Percentiles rank a stretch among this genome's conserved stretches.
These are phyloP conservation scores for Cystobasidiaceae sp. DNA, from an alignment of 1,284 basidiomycete species.

Conservation along the genomic window DNA sequence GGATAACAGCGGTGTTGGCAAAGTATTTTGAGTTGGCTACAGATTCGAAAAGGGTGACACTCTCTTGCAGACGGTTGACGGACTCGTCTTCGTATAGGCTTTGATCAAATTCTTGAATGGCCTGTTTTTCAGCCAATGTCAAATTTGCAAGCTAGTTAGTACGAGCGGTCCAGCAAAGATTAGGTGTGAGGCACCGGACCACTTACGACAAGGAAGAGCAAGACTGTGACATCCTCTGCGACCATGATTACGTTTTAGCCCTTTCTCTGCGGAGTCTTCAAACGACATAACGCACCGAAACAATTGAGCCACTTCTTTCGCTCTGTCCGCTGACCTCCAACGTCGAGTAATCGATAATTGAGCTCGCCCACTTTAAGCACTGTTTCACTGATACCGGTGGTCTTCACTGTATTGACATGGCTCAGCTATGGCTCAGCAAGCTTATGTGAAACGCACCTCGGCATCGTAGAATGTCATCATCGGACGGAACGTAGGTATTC, in stretches of 20 bases:
- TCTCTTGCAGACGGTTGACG: conserved; percentile 28
- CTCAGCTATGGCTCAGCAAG: neutral
- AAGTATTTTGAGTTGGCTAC: conserved; percentile 89
- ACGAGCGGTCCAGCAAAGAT: neutral
- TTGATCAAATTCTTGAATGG: conserved; percentile 31
- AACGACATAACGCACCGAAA: conserved; percentile 27
- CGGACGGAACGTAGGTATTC: conserved; percentile 70
- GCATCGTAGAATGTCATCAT: conserved; percentile 72
- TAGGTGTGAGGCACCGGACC: neutral
- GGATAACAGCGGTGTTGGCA: conserved; percentile 80
- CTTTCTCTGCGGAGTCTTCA: too few species aligned
- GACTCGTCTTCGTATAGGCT: conserved; percentile 29
- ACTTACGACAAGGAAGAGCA: conserved; percentile 64
- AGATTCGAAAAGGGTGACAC: conserved; percentile 34
- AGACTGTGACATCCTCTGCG: conserved; percentile 56
- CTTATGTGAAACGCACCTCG: conserved; percentile 53
- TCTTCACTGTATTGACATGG: conserved; percentile 88
- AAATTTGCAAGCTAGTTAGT: neutral
- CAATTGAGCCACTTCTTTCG: conserved; percentile 63
- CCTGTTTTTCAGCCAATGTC: neutral
- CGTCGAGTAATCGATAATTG: conserved; percentile 64
- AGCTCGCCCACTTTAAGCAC: conserved; percentile 58
- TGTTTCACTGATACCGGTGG: conserved; percentile 88
- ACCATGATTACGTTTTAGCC: too few species aligned
- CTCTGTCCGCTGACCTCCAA: conserved; percentile 82